These are phyloP conservation scores for Brachypodium distachyon DNA, from an alignment of 202 grass and related monocot species.

Conservation along the genomic window DNA sequence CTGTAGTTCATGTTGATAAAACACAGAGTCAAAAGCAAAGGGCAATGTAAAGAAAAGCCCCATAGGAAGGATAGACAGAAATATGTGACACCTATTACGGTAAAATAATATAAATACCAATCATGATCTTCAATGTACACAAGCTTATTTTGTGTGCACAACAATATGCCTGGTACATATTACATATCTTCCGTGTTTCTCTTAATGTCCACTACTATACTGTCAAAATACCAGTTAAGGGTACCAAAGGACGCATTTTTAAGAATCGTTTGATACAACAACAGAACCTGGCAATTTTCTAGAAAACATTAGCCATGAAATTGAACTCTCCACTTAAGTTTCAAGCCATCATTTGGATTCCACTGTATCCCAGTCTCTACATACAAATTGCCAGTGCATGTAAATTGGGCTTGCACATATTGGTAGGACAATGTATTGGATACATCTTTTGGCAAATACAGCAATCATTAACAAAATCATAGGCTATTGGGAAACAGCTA, in stretches of 20 bases:
- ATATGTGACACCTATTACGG: background rate
- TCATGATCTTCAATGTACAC: background rate
- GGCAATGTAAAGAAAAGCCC: too few species aligned
- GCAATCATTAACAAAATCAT: background rate
- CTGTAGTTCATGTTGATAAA: conserved; percentile 11
- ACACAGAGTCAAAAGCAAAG: background rate
- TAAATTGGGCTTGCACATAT: background rate
- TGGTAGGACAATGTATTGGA: background rate
- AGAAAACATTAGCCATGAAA: background rate
- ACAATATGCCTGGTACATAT: background rate
- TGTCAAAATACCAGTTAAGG: background rate
- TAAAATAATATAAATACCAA: background rate
- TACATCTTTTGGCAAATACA: background rate
- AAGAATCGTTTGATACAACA: background rate
- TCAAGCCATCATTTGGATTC: background rate
- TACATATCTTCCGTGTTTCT: background rate
- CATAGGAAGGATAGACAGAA: background rate
- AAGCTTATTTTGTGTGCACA: background rate
- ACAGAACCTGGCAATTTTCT: background rate
- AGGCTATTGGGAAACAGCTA: background rate
- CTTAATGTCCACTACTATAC: background rate
- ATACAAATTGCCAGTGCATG: background rate
- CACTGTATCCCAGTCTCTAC: background rate
- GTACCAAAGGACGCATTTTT: background rate
- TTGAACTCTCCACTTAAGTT: background rate